Evolutionary conservation across 2,329 filamentous ascomycete genomes (phyloP).

Genomic region (Penicillium sp.): DNA sequence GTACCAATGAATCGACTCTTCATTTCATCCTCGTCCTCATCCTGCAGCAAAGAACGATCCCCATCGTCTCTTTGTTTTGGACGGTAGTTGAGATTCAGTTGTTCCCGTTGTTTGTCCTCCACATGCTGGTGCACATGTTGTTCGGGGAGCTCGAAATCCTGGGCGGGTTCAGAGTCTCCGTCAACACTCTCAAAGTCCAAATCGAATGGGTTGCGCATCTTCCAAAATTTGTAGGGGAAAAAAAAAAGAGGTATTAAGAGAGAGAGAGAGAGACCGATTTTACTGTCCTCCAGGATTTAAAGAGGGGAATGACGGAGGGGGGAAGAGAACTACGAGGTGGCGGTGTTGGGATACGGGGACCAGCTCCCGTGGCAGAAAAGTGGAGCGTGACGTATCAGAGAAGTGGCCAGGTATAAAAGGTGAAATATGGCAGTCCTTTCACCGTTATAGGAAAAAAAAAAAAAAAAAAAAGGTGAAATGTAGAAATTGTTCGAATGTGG

Average conservation of each 20-base stretch:
- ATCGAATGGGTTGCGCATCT: constrained; percentile 36
- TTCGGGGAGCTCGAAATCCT: constrained; percentile 11
- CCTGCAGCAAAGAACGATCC: constrained; percentile 37
- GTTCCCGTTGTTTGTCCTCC: constrained; percentile 21
- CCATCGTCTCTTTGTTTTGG: constrained; percentile 35
- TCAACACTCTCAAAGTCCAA: constrained; percentile 29
- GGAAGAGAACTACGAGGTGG: constrained; percentile 15
- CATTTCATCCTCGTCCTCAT: constrained; percentile 35
- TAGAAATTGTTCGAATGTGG: neutral
- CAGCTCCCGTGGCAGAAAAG: constrained; percentile 16
- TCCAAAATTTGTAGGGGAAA: constrained; percentile 4
- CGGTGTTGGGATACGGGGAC: constrained; percentile 15
- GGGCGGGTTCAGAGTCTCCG: constrained; percentile 22
- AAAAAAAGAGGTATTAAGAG: neutral
- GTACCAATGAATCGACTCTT: constrained; percentile 68
- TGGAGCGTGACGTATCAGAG: constrained; percentile 16
- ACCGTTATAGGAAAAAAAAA: neutral
- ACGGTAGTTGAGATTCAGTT: constrained; percentile 26
- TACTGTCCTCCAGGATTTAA: constrained; percentile 9
- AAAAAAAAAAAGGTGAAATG: neutral
- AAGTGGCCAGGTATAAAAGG: constrained; percentile 4
- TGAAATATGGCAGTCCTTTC: neutral
- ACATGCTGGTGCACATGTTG: constrained; percentile 18
- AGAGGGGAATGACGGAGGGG: constrained; percentile 12
- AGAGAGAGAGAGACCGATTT: constrained; percentile 1